A percentile compares a stretch with the other conserved stretches of the same genome.
phyloP scores from a whole-genome alignment of 2,329 filamentous ascomycete genomes.

The Aspergillus chevalieri region DNA sequence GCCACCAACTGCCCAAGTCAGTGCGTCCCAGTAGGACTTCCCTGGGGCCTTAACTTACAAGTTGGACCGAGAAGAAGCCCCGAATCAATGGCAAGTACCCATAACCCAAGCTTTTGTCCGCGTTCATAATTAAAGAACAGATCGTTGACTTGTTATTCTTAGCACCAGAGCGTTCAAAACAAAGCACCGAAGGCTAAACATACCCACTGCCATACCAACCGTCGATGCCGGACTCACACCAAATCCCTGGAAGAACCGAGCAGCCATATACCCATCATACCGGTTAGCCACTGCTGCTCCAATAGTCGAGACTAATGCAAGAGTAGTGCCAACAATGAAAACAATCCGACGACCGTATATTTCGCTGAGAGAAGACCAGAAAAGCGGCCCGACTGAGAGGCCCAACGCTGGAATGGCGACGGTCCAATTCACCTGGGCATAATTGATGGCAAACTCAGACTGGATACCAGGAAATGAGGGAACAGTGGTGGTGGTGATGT shows the following conservation, averaged over 20 bases:
- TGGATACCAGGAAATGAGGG: conserved; percentile 49
- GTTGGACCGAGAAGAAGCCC: conserved; percentile 47
- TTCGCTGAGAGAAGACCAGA: conserved; percentile 47
- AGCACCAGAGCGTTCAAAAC: neutral
- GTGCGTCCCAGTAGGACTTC: neutral
- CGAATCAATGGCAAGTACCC: conserved; percentile 52
- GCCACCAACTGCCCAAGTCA: conserved; percentile 40
- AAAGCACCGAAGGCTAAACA: neutral
- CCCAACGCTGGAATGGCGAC: conserved; percentile 50
- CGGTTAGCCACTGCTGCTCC: conserved; percentile 36
- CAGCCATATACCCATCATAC: conserved; percentile 52
- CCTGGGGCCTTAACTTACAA: conserved; percentile 22
- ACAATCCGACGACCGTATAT: conserved; percentile 49
- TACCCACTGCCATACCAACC: conserved; percentile 48
- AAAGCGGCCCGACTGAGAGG: conserved; percentile 46
- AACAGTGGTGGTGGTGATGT: conserved; percentile 52
- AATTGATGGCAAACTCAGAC: conserved; percentile 40
- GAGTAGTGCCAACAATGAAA: conserved; percentile 41
- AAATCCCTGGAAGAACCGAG: conserved; percentile 53
- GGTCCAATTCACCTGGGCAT: conserved; percentile 50
- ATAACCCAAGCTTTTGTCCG: conserved; percentile 51
- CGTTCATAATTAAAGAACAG: conserved; percentile 53
- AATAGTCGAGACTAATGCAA: conserved; percentile 39
- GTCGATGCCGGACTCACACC: conserved; percentile 50
- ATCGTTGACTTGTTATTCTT: conserved; percentile 42